These are phyloP conservation scores for Xanthoparmelia taractica DNA, from an alignment of 495 filamentous ascomycete genomes.

Conservation along the genomic window DNA sequence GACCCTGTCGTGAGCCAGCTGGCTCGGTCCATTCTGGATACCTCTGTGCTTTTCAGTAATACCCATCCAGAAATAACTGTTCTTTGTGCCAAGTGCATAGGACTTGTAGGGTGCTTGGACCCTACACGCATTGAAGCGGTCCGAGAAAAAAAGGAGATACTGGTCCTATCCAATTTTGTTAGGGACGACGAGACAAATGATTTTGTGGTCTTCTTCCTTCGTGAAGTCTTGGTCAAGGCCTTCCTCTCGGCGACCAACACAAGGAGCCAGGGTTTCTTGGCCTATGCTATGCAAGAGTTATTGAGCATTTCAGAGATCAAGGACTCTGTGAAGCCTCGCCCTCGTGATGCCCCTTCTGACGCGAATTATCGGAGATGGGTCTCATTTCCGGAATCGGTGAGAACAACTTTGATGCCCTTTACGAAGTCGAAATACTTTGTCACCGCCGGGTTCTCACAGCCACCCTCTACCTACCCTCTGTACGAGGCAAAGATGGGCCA, in stretches of 20 bases:
- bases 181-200: conserved; percentile 70
- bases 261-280: conserved; percentile 78
- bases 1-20: conserved; percentile 64
- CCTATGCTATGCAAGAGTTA: conserved; percentile 88
- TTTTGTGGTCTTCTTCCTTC: conserved; percentile 77
- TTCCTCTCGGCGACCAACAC: conserved; percentile 85
- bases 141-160: conserved; percentile 66
- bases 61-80: conserved; percentile 55
- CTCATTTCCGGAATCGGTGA: conserved; percentile 60
- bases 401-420: conserved; percentile 79
- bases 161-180: conserved; percentile 80
- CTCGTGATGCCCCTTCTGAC: conserved; percentile 44
- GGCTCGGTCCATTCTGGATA: conserved; percentile 72
- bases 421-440: conserved; percentile 71
- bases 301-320: conserved; percentile 67
- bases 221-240: conserved; percentile 79
- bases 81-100: conserved; percentile 72
- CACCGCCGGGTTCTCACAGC: conserved; percentile 42
- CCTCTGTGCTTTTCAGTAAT: conserved; percentile 67
- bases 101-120: conserved; percentile 84
- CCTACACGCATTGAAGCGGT: conserved; percentile 78
- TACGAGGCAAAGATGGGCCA: conserved; percentile 60
- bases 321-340: conserved; percentile 45
- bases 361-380: conserved; percentile 65
- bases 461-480: conserved; percentile 62